phyloP scores from a whole-genome alignment of 73 alveolate genomes.

The Paraurostyla sp. region DNA sequence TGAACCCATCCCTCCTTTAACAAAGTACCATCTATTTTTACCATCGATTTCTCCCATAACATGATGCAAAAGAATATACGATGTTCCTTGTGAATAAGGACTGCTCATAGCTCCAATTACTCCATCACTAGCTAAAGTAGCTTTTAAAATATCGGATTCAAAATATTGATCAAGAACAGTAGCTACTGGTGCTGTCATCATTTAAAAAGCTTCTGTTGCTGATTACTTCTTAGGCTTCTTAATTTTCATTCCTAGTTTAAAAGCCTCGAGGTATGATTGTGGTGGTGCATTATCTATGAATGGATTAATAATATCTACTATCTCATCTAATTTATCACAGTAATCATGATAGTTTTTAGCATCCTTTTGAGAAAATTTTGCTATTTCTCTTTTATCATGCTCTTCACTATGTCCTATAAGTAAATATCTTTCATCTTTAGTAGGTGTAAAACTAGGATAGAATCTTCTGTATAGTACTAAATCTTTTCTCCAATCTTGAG shows the following conservation, averaged over 20 bases:
- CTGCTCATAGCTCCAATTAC: conserved; percentile 78
- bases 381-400: conserved; percentile 62
- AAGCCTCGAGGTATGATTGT: neutral
- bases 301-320: conserved; percentile 70
- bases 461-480: conserved; percentile 64
- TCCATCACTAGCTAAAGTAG: conserved; percentile 82
- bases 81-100: conserved; percentile 69
- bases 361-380: conserved; percentile 80
- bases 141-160: conserved; percentile 81
- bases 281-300: conserved; percentile 54
- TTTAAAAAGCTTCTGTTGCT: conserved; percentile 52
- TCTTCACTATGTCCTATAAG: conserved; percentile 67
- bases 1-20: conserved; percentile 87
- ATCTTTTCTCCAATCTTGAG: conserved; percentile 69
- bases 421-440: conserved; percentile 23
- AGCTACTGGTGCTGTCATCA: conserved; percentile 78
- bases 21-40: conserved; percentile 78
- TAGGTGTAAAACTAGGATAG: conserved; percentile 75
- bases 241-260: neutral
- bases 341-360: conserved; percentile 73
- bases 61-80: conserved; percentile 81
- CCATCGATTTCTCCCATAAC: conserved; percentile 82
- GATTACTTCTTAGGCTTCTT: neutral
- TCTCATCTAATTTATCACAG: conserved; percentile 51
- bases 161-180: conserved; percentile 75